phyloP scores from a whole-genome alignment of 129 eudicot species.

The Centaurea solstitialis region DNA sequence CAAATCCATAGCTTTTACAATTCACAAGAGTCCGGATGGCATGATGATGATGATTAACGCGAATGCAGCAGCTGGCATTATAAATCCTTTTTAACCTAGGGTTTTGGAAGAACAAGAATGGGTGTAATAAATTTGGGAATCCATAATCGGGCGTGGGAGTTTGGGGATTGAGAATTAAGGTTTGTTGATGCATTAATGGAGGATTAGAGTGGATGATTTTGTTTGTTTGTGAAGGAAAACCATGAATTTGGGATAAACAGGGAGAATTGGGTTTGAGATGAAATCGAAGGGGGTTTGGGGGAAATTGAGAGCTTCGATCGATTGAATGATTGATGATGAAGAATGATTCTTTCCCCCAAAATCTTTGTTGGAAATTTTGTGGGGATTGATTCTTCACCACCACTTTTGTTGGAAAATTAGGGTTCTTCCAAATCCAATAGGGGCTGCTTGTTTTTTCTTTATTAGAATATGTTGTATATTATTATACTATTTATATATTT shows the following conservation, averaged over 20 bases:
- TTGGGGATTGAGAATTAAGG: slow-evolving; percentile 48
- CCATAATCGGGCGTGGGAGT: slow-evolving; percentile 40
- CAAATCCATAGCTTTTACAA: slow-evolving; percentile 43
- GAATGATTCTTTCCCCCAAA: neutral
- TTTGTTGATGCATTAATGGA: slow-evolving; percentile 60
- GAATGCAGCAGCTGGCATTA: slow-evolving; percentile 19
- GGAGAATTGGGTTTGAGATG: neutral
- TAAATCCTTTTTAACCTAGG: slow-evolving; percentile 34
- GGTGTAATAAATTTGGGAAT: slow-evolving; percentile 17
- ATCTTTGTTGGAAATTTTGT: neutral
- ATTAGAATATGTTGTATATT: too few species aligned
- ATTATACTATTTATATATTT: too few species aligned
- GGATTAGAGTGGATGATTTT: neutral
- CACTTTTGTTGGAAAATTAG: slow-evolving; percentile 11
- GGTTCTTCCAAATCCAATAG: slow-evolving; percentile 11
- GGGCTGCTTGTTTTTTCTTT: neutral
- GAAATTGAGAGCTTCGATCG: neutral
- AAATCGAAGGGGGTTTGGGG: neutral
- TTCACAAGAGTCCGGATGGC: slow-evolving; percentile 25
- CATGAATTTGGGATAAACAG: slow-evolving; percentile 5
- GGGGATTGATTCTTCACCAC: neutral
- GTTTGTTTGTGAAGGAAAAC: slow-evolving; percentile 11
- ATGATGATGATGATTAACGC: neutral
- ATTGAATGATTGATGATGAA: neutral
- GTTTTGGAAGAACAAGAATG: slow-evolving; percentile 40